Conservation (phyloP, 2,329 filamentous ascomycete species). For the Fusarium longipes region DNA sequence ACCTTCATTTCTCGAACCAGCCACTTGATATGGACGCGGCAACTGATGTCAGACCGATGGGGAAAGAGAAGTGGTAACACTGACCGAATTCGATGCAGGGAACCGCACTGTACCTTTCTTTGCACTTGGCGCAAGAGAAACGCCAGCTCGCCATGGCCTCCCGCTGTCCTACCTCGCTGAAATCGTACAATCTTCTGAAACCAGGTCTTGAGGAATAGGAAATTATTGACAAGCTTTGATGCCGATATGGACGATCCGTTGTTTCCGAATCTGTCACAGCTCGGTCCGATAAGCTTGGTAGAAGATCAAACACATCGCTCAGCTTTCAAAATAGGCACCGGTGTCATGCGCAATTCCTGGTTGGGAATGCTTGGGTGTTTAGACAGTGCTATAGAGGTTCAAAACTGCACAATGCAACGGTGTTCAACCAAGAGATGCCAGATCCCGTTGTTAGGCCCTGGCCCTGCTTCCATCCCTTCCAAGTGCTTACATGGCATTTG, state of each 20-base stretch:
- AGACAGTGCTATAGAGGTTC: constrained; percentile 27
- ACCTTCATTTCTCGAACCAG: constrained; percentile 1
- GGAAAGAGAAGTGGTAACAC: constrained; percentile 40
- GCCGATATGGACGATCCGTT: constrained; percentile 24
- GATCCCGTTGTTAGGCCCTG: constrained; percentile 19
- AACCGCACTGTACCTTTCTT: constrained; percentile 41
- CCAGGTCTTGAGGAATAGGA: constrained; percentile 32
- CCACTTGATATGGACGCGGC: constrained; percentile 29
- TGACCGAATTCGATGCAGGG: constrained; percentile 46
- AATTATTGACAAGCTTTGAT: constrained; percentile 9
- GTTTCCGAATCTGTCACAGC: constrained; percentile 35
- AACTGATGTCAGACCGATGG: constrained; percentile 33
- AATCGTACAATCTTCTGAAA: constrained; percentile 50
- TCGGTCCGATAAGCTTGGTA: constrained; percentile 41
- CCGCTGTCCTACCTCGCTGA: constrained; percentile 43
- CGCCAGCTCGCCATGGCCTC: constrained; percentile 44
- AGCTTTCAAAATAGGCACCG: constrained; percentile 23
- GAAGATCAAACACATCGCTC: constrained; percentile 32
- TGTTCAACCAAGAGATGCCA: constrained; percentile 30
- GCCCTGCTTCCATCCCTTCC: constrained; percentile 14
- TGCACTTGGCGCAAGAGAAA: constrained; percentile 39
- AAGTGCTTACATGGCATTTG: neutral
- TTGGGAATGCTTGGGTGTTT: neutral
- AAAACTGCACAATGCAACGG: constrained; percentile 25
- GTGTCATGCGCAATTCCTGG: constrained; percentile 21